Conservation (phyloP, 1,284 basidiomycete species). For the Cryptococcus sp. region DNA sequence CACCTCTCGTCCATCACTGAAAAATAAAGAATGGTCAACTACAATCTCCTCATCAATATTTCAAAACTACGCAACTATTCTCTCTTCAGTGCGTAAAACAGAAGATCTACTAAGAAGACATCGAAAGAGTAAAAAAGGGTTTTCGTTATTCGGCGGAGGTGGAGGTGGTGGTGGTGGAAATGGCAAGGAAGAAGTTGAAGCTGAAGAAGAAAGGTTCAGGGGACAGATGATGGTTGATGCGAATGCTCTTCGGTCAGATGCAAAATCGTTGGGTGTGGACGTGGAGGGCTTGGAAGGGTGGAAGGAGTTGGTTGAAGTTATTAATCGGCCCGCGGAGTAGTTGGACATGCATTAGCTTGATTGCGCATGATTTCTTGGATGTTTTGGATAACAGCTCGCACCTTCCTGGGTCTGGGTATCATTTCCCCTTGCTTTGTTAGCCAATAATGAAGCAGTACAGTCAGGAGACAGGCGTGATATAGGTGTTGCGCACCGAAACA, state of each 20-base stretch:
- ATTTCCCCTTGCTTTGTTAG: too few relatives aligned
- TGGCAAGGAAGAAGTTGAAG: constrained; percentile 56
- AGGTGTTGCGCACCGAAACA: too few relatives aligned
- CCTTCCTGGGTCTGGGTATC: too few relatives aligned
- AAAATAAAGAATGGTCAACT: constrained; percentile 56
- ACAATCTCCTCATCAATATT: constrained; percentile 71
- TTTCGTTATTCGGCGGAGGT: constrained; percentile 57
- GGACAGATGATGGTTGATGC: constrained; percentile 83
- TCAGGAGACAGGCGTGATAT: too few relatives aligned
- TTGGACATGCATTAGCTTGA: too few relatives aligned
- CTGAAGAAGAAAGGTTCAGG: constrained; percentile 58
- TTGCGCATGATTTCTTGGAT: too few relatives aligned
- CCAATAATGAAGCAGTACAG: too few relatives aligned
- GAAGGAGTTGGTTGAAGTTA: constrained; percentile 40
- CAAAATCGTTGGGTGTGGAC: constrained; percentile 61
- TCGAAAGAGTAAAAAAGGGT: constrained; percentile 77
- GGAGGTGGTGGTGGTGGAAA: constrained; percentile 1
- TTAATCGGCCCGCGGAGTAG: constrained; percentile 30
- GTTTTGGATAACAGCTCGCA: too few relatives aligned
- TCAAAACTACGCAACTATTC: constrained; percentile 55
- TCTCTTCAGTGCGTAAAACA: constrained; percentile 80
- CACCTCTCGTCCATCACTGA: constrained; percentile 57
- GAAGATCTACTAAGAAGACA: constrained; percentile 79
- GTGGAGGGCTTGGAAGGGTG: constrained; percentile 52
- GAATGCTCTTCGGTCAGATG: constrained; percentile 73